Evolutionary conservation across 2,329 filamentous ascomycete species (phyloP), one percentile per base, ranked within the genome.

Genomic region (Fusarium multiceps): DNA sequence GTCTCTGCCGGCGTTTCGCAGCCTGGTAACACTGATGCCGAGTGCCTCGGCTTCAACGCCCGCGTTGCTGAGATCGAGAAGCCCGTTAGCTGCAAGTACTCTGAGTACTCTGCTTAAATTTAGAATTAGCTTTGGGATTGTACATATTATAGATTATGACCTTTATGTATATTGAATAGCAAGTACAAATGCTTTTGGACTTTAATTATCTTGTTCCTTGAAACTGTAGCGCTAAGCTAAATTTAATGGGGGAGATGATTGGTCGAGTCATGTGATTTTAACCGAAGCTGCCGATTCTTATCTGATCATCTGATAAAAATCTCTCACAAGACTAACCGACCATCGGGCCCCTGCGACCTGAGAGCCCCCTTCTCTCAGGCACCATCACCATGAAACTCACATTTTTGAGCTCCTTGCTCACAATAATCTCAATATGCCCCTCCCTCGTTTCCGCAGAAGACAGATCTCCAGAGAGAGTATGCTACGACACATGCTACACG

Each of bases 11-110:
- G 79, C 21, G 21, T 23, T 23, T 23, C 21, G 21, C 68, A 76
- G 46, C 83, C 83, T 40, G 82, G 66, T 6, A 75, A 78, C 13
- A 78, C 8, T 3, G 55, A 79, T 64, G n/a, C 73, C 47, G 76
- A 71, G 40, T 86, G 84, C 73, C 48, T 81, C 18, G 74, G 77
- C 11, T 66, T 85, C 48, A 57, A 62, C 2, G 76, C 77, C 8
- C 78, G 78, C 10, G 76, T 78, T 1, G 42, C 77, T 8, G 65
- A 75, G 55, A 34, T 53, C 13, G 34, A 63, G 1, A 53, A 78
- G 1, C 77, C 82, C n/a, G 72, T 75, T 53, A 74, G 76, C 72
- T 84, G 82, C 73, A 9, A 57, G 16, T 84, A 84, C 74, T 34
- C 54, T 0, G 10, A 61, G 23, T 45, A 53, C 49, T 41, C 32